Conservation (phyloP, 1,139 yeast species). For the Saccharomyces hybrid region DNA sequence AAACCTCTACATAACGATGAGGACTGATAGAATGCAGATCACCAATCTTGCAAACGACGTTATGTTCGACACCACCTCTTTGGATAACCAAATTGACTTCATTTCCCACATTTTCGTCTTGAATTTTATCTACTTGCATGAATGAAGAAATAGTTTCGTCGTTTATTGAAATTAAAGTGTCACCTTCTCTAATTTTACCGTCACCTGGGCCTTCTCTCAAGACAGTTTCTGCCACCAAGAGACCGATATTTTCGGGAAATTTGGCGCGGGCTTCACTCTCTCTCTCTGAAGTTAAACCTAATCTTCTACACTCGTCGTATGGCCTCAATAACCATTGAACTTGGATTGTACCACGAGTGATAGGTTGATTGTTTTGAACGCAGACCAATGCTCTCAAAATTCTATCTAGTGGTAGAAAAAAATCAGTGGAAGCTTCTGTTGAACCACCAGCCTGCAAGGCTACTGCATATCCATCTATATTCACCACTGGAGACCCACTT, state of each 20-base stretch:
- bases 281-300: conserved; percentile 71
- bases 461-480: conserved; percentile 78
- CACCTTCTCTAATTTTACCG: conserved; percentile 71
- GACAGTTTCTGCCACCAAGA: conserved; percentile 76
- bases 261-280: conserved; percentile 60
- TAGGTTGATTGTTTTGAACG: conserved; percentile 48
- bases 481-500: conserved; percentile 89
- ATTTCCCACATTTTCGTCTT: conserved; percentile 64
- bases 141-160: conserved; percentile 61
- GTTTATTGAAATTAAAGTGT: conserved; percentile 67
- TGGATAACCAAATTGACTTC: conserved; percentile 55
- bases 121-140: conserved; percentile 73
- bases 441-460: conserved; percentile 95
- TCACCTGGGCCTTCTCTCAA: conserved; percentile 87
- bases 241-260: conserved; percentile 73
- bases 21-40: conserved; percentile 82
- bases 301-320: conserved; percentile 80
- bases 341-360: conserved; percentile 82
- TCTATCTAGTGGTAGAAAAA: conserved; percentile 78
- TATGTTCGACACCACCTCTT: conserved; percentile 61
- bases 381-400: conserved; percentile 75
- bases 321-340: conserved; percentile 85
- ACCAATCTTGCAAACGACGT: conserved; percentile 50
- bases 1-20: conserved; percentile 66
- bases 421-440: conserved; percentile 86